Base-by-base conservation (phyloP, 2,329 filamentous ascomycete species). In the Shiraia sp. region DNA sequence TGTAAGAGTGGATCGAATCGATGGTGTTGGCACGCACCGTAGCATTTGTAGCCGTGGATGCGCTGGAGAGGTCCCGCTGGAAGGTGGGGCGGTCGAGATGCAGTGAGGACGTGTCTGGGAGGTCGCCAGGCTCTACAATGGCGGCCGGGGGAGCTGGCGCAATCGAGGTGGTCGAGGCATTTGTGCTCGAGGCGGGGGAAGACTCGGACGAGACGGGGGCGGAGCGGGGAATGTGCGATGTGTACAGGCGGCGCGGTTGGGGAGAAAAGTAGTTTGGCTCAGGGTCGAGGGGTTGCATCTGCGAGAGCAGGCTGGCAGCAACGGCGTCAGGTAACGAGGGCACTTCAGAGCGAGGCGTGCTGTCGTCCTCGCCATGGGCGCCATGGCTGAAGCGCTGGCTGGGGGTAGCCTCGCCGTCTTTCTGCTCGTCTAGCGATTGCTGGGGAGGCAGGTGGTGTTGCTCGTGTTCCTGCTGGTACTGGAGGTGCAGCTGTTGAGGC, bases 1-100 rank as follows among this genome's bases (percentile, higher is more conserved):
- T 51, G 37, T 41, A 49, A 28, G 45, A 37, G 44, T 53, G 42
- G 46, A 57, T 36, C 49, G 54, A 52, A 13, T 59, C 61, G 25
- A 59, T 49, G 15, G 59, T 57, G 37, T 55, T 51, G 17, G 68
- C 66, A 28, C 72, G 72, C 38, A 73, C 63, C 1, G 71, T 72
- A 35, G 67, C 60, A 36, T 64, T 66, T 57, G 71, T 75, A 40
- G 70, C 58, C 15, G 68, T 72, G 2, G 73, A 75, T 10, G 66
- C 55, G 42, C 57, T 69, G 5, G 73, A 74, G 29, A 68, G 41
- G 42, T 74, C 71, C 49, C 71, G 65, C 41, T 71, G 68, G 31
- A 70, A 66, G 28, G 49, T 42, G 30, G 71, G 73, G 40, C 71
- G 71, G 40, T 65, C 62, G 24, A 42, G 24, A 19, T 56, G 49